Percentiles rank a stretch among this genome's conserved stretches.
These are phyloP conservation scores for Petasospora fabianii DNA, from an alignment of 1,139 yeast species.

Conservation along the genomic window DNA sequence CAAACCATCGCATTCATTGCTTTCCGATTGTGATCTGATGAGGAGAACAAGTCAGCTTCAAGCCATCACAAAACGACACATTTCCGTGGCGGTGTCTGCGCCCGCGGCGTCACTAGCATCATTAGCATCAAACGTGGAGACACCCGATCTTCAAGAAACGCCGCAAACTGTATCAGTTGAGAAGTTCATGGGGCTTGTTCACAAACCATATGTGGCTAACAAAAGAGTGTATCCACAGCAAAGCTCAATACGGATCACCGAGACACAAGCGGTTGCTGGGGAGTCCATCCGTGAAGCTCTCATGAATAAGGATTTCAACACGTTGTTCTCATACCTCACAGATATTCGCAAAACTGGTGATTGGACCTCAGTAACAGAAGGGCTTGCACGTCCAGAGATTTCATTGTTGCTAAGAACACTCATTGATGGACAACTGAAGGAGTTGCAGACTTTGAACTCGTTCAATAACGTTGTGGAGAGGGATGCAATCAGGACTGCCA, in stretches of 20 bases:
- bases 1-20: too few species aligned
- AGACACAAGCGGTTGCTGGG: slow-evolving; percentile 2
- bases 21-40: too few species aligned
- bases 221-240: neutral
- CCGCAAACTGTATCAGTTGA: slow-evolving; percentile 6
- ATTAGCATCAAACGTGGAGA: neutral
- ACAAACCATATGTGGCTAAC: slow-evolving; percentile 6
- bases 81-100: slow-evolving; percentile 13
- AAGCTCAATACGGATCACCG: neutral
- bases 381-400: slow-evolving; percentile 13
- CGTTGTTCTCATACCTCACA: slow-evolving; percentile 1
- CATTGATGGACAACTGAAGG: slow-evolving; percentile 4
- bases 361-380: slow-evolving; percentile 4
- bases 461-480: slow-evolving; percentile 6
- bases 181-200: slow-evolving; percentile 8
- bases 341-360: slow-evolving; percentile 1
- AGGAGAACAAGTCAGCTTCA: slow-evolving; percentile 11
- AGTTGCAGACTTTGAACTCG: neutral
- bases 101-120: slow-evolving; percentile 1
- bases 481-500: slow-evolving; percentile 1
- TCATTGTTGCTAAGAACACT: slow-evolving; percentile 10
- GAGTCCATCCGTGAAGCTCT: slow-evolving; percentile 6
- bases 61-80: slow-evolving; percentile 9
- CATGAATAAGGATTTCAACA: slow-evolving; percentile 1
- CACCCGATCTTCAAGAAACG: neutral